Evolutionary conservation across 306 rosid species (phyloP).

Genomic region (Lathyrus oleraceus): DNA sequence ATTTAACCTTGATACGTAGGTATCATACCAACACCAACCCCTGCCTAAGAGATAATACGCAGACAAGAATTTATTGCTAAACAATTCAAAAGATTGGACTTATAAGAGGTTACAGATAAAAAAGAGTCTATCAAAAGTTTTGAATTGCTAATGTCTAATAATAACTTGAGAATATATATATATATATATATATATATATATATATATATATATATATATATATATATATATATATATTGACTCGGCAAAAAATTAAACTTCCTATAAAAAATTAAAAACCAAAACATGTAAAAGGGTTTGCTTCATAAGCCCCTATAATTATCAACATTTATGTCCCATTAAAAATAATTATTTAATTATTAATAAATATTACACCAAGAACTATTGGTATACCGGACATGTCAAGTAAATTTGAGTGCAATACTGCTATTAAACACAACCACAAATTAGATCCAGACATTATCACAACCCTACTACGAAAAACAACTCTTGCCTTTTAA

Average conservation of each 20-base stretch:
- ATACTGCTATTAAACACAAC: not conserved
- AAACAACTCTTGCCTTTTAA: conserved; percentile 78
- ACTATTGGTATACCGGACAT: conserved; percentile 9
- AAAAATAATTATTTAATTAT: not conserved
- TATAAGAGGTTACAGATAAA: too few relatives aligned
- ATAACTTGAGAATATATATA: too few relatives aligned
- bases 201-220: too few relatives aligned
- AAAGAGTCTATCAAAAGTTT: too few relatives aligned
- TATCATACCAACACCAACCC: too few relatives aligned
- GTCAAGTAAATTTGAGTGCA: conserved; percentile 13
- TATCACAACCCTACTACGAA: conserved; percentile 13
- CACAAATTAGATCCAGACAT: conserved; percentile 7
- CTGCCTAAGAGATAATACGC: too few relatives aligned
- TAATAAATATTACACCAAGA: not conserved
- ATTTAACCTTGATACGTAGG: too few relatives aligned
- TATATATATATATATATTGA: too few relatives aligned
- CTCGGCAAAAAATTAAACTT: not conserved
- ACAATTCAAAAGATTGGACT: too few relatives aligned
- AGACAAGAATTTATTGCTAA: too few relatives aligned
- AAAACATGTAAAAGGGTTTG: not conserved
- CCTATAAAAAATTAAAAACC: not conserved
- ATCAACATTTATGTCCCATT: conserved; percentile 4
- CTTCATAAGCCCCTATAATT: not conserved
- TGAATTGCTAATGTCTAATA: too few relatives aligned
- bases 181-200: too few relatives aligned